Conservation (phyloP, 148 eudicot genomes). For the Vaccinium macrocarpon region DNA sequence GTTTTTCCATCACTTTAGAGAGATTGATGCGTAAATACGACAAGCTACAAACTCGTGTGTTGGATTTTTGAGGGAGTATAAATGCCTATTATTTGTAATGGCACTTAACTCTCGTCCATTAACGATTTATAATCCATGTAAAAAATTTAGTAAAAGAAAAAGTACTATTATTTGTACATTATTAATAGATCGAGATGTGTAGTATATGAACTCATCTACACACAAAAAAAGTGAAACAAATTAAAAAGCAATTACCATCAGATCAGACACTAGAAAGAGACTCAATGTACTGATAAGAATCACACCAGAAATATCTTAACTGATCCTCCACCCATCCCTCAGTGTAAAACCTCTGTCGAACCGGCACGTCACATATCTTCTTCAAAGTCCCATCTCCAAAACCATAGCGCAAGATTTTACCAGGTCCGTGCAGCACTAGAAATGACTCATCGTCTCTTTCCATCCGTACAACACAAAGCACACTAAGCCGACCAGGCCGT, state of each 20-base stretch:
- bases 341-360: neutral
- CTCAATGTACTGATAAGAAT: neutral
- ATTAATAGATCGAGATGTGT: too few relatives aligned
- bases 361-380: neutral
- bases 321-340: neutral
- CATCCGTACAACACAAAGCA: constrained; percentile 6
- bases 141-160: too few relatives aligned
- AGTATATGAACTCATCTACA: too few relatives aligned
- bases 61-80: too few relatives aligned
- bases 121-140: too few relatives aligned
- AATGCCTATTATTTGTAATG: too few relatives aligned
- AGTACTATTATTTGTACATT: too few relatives aligned
- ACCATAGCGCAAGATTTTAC: neutral
- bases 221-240: too few relatives aligned
- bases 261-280: neutral
- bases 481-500: neutral
- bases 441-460: neutral
- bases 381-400: neutral
- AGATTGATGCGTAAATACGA: too few relatives aligned
- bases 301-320: neutral
- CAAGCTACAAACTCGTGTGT: too few relatives aligned
- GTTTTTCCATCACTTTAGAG: too few relatives aligned
- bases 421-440: neutral
- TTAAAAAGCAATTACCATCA: neutral
- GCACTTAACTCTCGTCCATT: too few relatives aligned